Conservation (phyloP, 2,329 filamentous ascomycete species). For the Volutella citrinella region DNA sequence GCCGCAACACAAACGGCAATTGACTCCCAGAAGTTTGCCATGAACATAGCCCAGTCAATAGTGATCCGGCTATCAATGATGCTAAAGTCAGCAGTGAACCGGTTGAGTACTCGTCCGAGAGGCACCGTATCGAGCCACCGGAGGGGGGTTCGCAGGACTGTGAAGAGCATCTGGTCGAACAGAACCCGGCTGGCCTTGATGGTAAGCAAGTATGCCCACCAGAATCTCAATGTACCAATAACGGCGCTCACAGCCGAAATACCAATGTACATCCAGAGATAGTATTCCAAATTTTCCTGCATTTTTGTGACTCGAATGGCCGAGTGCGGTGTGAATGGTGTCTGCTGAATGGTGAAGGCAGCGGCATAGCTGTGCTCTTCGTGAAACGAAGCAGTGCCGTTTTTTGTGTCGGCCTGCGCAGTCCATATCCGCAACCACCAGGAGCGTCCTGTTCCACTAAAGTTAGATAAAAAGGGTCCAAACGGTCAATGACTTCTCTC, state of each 20-base stretch:
- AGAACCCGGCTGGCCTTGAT: conserved; percentile 66
- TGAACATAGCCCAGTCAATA: conserved; percentile 58
- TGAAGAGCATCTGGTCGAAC: conserved; percentile 64
- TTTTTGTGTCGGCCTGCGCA: conserved; percentile 24
- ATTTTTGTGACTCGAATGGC: conserved; percentile 24
- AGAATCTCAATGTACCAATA: conserved; percentile 60
- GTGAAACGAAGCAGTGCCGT: conserved; percentile 21
- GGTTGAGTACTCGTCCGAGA: conserved; percentile 71
- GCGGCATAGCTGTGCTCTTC: conserved; percentile 39
- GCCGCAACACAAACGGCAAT: conserved; percentile 65
- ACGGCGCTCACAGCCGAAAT: conserved; percentile 62
- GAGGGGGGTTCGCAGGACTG: conserved; percentile 69
- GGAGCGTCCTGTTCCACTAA: conserved; percentile 43
- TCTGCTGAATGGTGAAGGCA: conserved; percentile 45
- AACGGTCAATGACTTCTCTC: too few species aligned
- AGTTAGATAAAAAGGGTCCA: too few species aligned
- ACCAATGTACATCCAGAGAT: conserved; percentile 67
- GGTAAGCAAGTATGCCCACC: conserved; percentile 61
- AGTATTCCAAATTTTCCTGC: conserved; percentile 52
- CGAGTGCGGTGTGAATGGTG: conserved; percentile 38
- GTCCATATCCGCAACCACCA: conserved; percentile 68
- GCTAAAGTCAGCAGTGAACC: conserved; percentile 76
- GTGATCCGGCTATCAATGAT: conserved; percentile 67
- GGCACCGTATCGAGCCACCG: conserved; percentile 80
- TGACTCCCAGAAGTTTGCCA: conserved; percentile 59